phyloP scores from a whole-genome alignment of 2,329 filamentous ascomycete species.

The Cordyceps pruinosa region DNA sequence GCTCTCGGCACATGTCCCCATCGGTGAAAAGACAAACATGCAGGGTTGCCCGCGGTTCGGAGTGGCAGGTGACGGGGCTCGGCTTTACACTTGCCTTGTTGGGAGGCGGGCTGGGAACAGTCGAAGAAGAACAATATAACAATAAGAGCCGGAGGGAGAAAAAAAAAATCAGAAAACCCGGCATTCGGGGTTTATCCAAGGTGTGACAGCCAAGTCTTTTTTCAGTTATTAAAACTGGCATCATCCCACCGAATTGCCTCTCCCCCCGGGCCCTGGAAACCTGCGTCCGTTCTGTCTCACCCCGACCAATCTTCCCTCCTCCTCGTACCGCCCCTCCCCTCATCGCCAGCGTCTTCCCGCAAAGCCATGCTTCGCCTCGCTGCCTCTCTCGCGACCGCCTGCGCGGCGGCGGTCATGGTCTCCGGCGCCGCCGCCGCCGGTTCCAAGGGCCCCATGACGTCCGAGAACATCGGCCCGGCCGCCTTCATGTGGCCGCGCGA shows the following conservation, averaged over 20 bases:
- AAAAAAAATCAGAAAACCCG: neutral
- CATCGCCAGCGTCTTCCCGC: neutral
- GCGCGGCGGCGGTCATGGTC: neutral
- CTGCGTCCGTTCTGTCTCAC: neutral
- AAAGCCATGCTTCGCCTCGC: conserved; percentile 18
- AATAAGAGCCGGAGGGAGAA: too few relatives aligned
- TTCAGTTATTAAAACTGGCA: neutral
- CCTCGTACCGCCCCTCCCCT: neutral
- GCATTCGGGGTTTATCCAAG: neutral
- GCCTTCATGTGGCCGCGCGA: conserved; percentile 56
- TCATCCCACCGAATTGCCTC: neutral
- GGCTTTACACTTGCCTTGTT: neutral
- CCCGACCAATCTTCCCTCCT: neutral
- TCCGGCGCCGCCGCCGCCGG: conserved; percentile 10
- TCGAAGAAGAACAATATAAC: neutral
- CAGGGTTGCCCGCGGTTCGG: neutral
- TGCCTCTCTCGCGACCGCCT: conserved; percentile 12
- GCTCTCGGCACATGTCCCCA: neutral
- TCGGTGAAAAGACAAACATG: neutral
- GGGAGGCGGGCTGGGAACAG: neutral
- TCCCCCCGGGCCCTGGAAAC: neutral
- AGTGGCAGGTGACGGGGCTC: neutral
- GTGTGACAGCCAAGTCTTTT: neutral
- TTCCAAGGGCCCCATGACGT: conserved; percentile 7
- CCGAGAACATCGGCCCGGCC: conserved; percentile 43